Evolutionary conservation across 2,329 filamentous ascomycete species (phyloP).

Genomic region (Pseudogymnoascus sp.): DNA sequence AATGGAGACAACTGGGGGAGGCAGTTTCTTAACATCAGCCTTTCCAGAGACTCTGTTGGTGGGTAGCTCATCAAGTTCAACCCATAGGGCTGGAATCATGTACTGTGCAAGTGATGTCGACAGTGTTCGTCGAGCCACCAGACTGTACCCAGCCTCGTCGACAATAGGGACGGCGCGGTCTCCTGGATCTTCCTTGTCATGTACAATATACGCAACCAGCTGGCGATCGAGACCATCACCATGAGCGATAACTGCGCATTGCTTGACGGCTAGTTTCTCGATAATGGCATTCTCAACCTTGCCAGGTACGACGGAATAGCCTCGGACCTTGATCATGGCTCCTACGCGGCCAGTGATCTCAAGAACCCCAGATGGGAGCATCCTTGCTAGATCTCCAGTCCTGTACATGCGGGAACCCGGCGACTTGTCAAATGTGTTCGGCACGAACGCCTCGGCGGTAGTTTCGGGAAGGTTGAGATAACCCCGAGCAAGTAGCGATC

Average conservation of each 20-base stretch:
- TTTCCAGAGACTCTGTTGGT: slow-evolving; percentile 76
- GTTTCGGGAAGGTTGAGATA: slow-evolving; percentile 76
- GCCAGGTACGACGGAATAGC: slow-evolving; percentile 78
- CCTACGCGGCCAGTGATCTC: slow-evolving; percentile 82
- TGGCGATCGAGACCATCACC: slow-evolving; percentile 71
- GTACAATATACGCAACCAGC: slow-evolving; percentile 69
- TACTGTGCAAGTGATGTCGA: slow-evolving; percentile 66
- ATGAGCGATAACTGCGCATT: slow-evolving; percentile 65
- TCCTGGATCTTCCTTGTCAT: slow-evolving; percentile 51
- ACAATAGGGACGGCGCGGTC: slow-evolving; percentile 58
- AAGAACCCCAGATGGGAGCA: slow-evolving; percentile 73
- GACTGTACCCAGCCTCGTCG: slow-evolving; percentile 64
- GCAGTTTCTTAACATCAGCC: slow-evolving; percentile 64
- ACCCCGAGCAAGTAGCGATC: slow-evolving; percentile 63
- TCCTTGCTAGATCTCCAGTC: slow-evolving; percentile 77
- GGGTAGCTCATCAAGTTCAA: slow-evolving; percentile 62
- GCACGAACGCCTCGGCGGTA: slow-evolving; percentile 64
- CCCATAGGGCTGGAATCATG: slow-evolving; percentile 76
- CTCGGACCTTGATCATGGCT: slow-evolving; percentile 83
- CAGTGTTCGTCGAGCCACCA: slow-evolving; percentile 58
- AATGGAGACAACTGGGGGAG: slow-evolving; percentile 52
- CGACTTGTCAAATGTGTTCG: slow-evolving; percentile 54
- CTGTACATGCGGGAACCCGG: slow-evolving; percentile 66
- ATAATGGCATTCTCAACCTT: slow-evolving; percentile 66
- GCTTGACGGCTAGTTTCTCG: slow-evolving; percentile 60